These are phyloP conservation scores for Diaporthe aspalathi DNA, from an alignment of 2,329 filamentous ascomycete species.

Conservation along the genomic window DNA sequence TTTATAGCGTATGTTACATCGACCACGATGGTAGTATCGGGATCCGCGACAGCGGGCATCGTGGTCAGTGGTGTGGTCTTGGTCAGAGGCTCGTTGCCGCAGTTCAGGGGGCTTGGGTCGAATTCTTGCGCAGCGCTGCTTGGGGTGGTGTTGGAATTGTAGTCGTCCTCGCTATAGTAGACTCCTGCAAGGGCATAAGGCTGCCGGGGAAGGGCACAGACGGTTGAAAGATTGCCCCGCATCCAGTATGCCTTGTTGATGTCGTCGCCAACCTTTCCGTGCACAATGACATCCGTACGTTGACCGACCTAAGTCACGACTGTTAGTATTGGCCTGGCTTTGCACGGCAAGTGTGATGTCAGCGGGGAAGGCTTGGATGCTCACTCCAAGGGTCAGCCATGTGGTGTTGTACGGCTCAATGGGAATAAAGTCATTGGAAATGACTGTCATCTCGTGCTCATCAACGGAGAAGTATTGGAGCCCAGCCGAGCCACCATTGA, in stretches of 20 bases:
- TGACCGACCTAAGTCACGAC: not conserved
- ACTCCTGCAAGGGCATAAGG: conserved; percentile 7
- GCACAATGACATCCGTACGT: conserved; percentile 28
- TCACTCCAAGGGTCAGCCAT: conserved; percentile 18
- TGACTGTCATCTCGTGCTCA: conserved; percentile 32
- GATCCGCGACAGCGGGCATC: not conserved
- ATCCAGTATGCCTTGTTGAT: conserved; percentile 27
- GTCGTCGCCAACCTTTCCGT: not conserved
- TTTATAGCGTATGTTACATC: not conserved
- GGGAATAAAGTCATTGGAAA: conserved; percentile 23
- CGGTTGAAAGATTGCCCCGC: conserved; percentile 8
- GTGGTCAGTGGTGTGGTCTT: not conserved
- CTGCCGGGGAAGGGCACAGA: conserved; percentile 22
- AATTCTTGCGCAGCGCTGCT: not conserved
- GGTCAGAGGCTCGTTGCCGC: conserved; percentile 19
- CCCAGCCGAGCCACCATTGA: conserved; percentile 10
- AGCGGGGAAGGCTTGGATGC: too few species aligned
- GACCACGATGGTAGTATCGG: not conserved
- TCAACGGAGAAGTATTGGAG: conserved; percentile 28
- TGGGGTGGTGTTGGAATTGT: not conserved
- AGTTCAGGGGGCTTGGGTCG: conserved; percentile 3
- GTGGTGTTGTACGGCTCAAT: conserved; percentile 30
- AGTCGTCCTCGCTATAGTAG: not conserved
- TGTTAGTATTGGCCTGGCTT: not conserved
- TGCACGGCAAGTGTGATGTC: not conserved